Evolutionary conservation across 148 eudicot species (phyloP).

Genomic region (Camellia lanceoleosa): DNA sequence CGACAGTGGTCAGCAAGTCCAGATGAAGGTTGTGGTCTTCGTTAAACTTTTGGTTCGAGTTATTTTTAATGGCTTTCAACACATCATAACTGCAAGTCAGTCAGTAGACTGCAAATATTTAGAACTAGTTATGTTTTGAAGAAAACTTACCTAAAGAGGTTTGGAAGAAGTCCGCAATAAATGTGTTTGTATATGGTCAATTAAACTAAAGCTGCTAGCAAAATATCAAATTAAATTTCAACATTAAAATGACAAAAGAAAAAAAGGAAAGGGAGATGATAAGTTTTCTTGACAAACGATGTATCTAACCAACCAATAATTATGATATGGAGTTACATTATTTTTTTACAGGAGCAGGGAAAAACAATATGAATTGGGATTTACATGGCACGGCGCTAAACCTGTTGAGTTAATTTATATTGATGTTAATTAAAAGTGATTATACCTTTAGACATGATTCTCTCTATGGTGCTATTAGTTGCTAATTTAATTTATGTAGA

Average conservation of each 20-base stretch:
- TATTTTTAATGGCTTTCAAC: neutral
- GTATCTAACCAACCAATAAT: neutral
- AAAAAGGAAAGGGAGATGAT: neutral
- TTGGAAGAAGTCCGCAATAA: neutral
- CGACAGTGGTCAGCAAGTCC: neutral
- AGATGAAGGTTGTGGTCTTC: neutral
- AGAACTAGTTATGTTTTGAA: neutral
- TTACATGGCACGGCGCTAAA: too few species aligned
- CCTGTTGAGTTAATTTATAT: too few species aligned
- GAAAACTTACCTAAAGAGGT: neutral
- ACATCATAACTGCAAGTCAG: neutral
- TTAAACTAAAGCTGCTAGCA: neutral
- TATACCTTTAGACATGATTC: too few species aligned
- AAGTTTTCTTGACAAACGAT: neutral
- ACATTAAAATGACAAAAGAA: too few species aligned
- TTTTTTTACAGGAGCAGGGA: too few species aligned
- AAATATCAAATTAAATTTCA: too few species aligned
- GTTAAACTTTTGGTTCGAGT: neutral
- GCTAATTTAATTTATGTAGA: neutral
- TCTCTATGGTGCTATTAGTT: too few species aligned
- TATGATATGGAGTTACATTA: neutral
- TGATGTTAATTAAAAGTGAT: too few species aligned
- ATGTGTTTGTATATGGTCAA: neutral
- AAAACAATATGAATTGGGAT: too few species aligned
- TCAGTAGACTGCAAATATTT: neutral